Percentiles rank a stretch among this genome's conserved stretches.
These are phyloP conservation scores for Vanderwaltozyma yarrowii DNA, from an alignment of 805 yeast species.

Conservation along the genomic window DNA sequence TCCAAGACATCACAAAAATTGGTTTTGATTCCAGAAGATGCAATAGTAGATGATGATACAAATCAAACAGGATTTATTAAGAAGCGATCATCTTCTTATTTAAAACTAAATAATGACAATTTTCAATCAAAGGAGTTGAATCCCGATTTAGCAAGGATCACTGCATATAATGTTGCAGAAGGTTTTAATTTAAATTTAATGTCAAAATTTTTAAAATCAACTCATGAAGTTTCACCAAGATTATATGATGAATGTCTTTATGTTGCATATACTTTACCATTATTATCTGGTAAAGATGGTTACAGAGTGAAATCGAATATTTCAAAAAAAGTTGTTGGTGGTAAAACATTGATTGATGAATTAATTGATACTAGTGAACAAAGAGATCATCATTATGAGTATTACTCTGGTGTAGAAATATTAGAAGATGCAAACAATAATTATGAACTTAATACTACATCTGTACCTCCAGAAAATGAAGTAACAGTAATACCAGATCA, in stretches of 20 bases:
- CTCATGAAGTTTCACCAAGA: constrained; percentile 80
- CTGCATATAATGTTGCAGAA: constrained; percentile 87
- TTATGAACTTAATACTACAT: constrained; percentile 28
- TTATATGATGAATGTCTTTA: constrained; percentile 88
- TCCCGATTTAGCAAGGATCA: constrained; percentile 64
- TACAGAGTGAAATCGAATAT: constrained; percentile 62
- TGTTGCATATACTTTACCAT: constrained; percentile 79
- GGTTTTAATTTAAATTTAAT: constrained; percentile 59
- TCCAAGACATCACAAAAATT: constrained; percentile 79
- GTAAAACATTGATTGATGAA: constrained; percentile 52
- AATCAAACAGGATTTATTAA: background rate
- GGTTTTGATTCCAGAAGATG: constrained; percentile 66
- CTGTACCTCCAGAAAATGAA: constrained; percentile 12
- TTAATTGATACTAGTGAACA: constrained; percentile 74
- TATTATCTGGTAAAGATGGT: constrained; percentile 75
- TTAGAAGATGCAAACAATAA: constrained; percentile 43
- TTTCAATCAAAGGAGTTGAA: background rate
- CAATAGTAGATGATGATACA: background rate
- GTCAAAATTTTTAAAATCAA: constrained; percentile 49
- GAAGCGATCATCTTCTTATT: background rate
- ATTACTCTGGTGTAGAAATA: constrained; percentile 65
- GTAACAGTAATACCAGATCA: constrained; percentile 18
- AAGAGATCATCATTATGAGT: constrained; percentile 86
- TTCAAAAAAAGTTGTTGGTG: constrained; percentile 31
- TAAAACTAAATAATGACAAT: background rate